Evolutionary conservation across 495 filamentous ascomycete species (phyloP), one percentile per base, ranked within the genome.

Genomic region (Darksidea phi): DNA sequence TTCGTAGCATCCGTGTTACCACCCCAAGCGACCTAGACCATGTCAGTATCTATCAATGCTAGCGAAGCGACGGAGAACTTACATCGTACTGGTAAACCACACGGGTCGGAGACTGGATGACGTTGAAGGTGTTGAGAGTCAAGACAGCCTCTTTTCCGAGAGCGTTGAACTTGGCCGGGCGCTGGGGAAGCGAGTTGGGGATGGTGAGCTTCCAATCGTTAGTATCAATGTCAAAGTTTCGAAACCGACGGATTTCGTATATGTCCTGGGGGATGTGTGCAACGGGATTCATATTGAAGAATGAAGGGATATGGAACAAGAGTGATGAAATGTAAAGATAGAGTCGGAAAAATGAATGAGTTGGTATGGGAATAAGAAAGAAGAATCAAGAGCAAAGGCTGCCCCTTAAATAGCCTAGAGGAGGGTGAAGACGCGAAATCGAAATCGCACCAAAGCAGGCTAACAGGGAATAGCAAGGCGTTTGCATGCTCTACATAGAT

Each of bases 61-160:
- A 57, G 46, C 23, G 15, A n/a, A 48, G 25, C 12, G 17, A n/a
- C 17, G 15, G 49, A 26, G 47, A 18, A 83, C 88, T 81, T 75
- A 96, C 90, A 76, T 96, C 92, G 61, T 91, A 97, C 74, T 96
- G 91, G 57, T 83, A 85, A 46, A 96, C 78, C 0, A 77, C 75
- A 6, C 71, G 76, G 18, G 67, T 80, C 0, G 83, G 81, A 28
- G 76, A 80, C 56, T 74, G 66, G 1, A 54, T 64, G n/a, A 96
- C 82, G 0, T 79, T 77, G 73, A 83, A 96, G 7, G 89, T 83
- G 72, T 98, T 98, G 50, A 95, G 72, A 0, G 73, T 67, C 6
- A 97, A 68, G 7, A 75, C 74, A 17, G 86, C 77, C 0, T 76
- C 68, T 34, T 77, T 81, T 13, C 88, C 92, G 12, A 34, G 18